Evolutionary conservation across 163 green algal genomes (phyloP), one percentile per base, ranked within the genome.

Genomic region (Volvox carteri): DNA sequence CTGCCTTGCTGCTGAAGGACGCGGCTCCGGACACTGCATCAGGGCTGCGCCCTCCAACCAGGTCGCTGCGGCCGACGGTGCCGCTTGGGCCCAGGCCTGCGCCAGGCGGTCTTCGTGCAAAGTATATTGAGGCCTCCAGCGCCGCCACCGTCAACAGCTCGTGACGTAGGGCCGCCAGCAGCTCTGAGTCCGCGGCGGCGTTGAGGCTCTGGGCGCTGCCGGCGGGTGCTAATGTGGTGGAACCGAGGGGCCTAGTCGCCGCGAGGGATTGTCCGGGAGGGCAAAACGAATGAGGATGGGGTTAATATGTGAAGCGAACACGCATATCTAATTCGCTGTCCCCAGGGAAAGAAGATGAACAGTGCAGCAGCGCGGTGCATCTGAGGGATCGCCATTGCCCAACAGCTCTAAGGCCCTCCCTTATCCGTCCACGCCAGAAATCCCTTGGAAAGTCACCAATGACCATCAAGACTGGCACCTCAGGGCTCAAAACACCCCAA

Each of bases 101-200:
- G 0, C 62, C 79, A 2, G 60, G n/a, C n/a, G 50, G 81, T 12
- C 90, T 79, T 50, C 90, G 87, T 21, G 88, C 88, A 23, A 94
- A 70, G 80, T 97, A 95, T 25, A 97, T 89, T 1, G 91, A 87
- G 8, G 93, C 94, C 91, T 96, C 94, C 21, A 95, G 86, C 5
- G 94, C 94, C 33, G 94, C 94, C 28, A 87, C 54, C 19, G 90
- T 94, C 23, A 94, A 85, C 75, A 96, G 94, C 92, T 96, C 94
- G 16, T 65, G 60, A 33, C 90, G 58, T 81, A 95, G 68, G 14
- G 73, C 86, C 9, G 52, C 54, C 4, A 89, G 30, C 12, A 89
- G 39, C 37, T 89, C 84, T 2, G 50, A 35, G 11, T 89, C 84
- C 8, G 46, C 8, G 65, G 33, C 62, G n/a, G 42, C 44, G 2